These are phyloP conservation scores for Porpolomopsis calyptriformis DNA, from an alignment of 768 basidiomycete genomes.

Conservation along the genomic window DNA sequence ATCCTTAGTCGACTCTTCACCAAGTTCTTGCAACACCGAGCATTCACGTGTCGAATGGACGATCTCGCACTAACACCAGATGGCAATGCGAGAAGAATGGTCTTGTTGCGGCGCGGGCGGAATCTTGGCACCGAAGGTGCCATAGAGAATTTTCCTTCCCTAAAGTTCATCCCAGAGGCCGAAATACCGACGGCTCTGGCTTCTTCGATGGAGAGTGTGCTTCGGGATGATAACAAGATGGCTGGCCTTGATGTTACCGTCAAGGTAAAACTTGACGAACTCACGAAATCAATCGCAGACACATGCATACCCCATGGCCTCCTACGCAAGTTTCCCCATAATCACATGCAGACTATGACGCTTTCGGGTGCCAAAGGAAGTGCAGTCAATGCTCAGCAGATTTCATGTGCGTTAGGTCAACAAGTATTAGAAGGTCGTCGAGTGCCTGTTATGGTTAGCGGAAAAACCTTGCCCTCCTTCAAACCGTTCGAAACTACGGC, in stretches of 20 bases:
- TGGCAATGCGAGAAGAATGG: constrained; percentile 60
- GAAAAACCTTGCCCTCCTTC: constrained; percentile 96
- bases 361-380: constrained; percentile 97
- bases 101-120: constrained; percentile 55
- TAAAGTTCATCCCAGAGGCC: constrained; percentile 36
- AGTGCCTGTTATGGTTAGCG: constrained; percentile 98
- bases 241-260: constrained; percentile 91
- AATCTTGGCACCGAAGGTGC: constrained; percentile 80
- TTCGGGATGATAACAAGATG: constrained; percentile 95
- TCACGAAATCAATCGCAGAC: constrained; percentile 86
- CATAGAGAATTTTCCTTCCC: constrained; percentile 81
- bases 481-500: constrained; percentile 96
- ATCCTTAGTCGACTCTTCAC: constrained; percentile 92
- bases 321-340: constrained; percentile 89
- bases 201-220: constrained; percentile 75
- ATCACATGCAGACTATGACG: constrained; percentile 99
- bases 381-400: constrained; percentile 93
- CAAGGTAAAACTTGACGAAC: constrained; percentile 73
- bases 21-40: constrained; percentile 92
- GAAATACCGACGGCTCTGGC: constrained; percentile 51
- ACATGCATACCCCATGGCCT: constrained; percentile 78
- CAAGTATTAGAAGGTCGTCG: constrained; percentile 98
- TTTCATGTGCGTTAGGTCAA: constrained; percentile 95
- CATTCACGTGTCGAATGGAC: constrained; percentile 98
- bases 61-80: constrained; percentile 82